Evolutionary conservation across 1,284 basidiomycete species (phyloP), one percentile per base, ranked within the genome.

Genomic region (Cystobasidium sp.): DNA sequence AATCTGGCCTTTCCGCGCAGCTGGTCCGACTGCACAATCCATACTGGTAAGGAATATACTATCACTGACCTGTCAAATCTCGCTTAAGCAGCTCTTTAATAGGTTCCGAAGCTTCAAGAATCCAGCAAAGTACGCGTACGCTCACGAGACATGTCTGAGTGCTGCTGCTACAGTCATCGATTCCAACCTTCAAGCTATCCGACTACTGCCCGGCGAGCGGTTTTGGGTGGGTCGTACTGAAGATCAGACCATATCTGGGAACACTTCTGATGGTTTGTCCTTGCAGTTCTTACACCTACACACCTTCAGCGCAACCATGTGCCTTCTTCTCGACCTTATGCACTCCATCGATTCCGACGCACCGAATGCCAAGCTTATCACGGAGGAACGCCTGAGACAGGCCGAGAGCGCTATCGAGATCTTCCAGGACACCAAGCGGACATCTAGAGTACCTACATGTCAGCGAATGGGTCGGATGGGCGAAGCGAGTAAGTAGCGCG

Each of bases 321-420:
- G 52, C 58, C 55, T 68, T 10, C 53, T 68, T 10, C 66, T 68
- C 39, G 66, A 68, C 46, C 24, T 68, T n/a, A 56, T 68, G 66
- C 66, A 68, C 44, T 58, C 39, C 20, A 58, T 68, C 20, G 66
- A 68, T 55, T 58, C 43, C n/a, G 43, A 56, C 22, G 55, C 53
- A 31, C 66, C 66, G 9, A 49, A 68, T 24, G 66, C 53, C 5
- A 22, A 59, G n/a, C 20, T 47, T 6, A 39, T 68, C 37, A 55
- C 53, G 41, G 66, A 68, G 20, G 66, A 68, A 39, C 66, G 66
- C 0, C 16, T 68, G 6, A 37, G 55, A 3, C 66, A 68, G 20
- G 66, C 55, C 10, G 53, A 68, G 20, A 68, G 24, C 24, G 66
- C 66, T 12, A 55, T 58, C 37, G 52, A 52, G 43, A 58, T 68